These are phyloP conservation scores for cucumber (Cucumis sativus) DNA, from an alignment of 306 rosid genomes.

Conservation along the genomic window Cucumber_9930_V3 NC_026657.2:13988501-13989000, in stretches of 20 bases:
- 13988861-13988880: slow-evolving; percentile 87
- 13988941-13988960: slow-evolving; percentile 81
- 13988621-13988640: background rate
- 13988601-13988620: slow-evolving; percentile 37
- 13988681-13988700: slow-evolving; percentile 71
- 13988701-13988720: slow-evolving; percentile 95
- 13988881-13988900: slow-evolving; percentile 80
- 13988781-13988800: slow-evolving; percentile 75
- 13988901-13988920: slow-evolving; percentile 62
- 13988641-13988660: background rate
- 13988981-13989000: slow-evolving; percentile 25
- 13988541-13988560: slow-evolving; percentile 55
- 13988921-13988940: slow-evolving; percentile 52
- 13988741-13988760: slow-evolving; percentile 88
- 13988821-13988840: slow-evolving; percentile 67
- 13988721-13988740: slow-evolving; percentile 99
- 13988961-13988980: slow-evolving; percentile 85
- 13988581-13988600: slow-evolving; percentile 94
- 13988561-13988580: slow-evolving; percentile 77
- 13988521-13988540: slow-evolving; percentile 52
- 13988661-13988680: background rate
- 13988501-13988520: slow-evolving; percentile 62
- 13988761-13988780: slow-evolving; percentile 98
- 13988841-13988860: slow-evolving; percentile 96
- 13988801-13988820: slow-evolving; percentile 94